Evolutionary conservation across 1,139 yeast species (phyloP).

Genomic region (Spathaspora sp.): DNA sequence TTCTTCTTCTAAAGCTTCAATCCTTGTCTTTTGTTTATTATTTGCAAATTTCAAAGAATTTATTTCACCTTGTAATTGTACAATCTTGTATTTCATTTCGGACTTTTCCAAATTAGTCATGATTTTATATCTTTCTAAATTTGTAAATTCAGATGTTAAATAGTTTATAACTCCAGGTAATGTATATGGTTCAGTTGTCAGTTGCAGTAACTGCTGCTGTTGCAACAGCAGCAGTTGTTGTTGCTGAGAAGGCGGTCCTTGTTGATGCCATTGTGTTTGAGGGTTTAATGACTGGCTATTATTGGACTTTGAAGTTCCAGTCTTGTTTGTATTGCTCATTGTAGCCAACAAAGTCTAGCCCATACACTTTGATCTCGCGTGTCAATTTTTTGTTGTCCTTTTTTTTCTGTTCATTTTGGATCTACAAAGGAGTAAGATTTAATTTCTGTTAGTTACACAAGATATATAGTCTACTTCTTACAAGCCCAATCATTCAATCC

Average conservation of each 20-base stretch:
- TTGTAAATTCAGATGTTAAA: slow-evolving; percentile 59
- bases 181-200: slow-evolving; percentile 33
- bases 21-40: slow-evolving; percentile 34
- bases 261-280: slow-evolving; percentile 13
- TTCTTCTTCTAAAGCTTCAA: slow-evolving; percentile 30
- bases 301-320: neutral
- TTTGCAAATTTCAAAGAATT: slow-evolving; percentile 41
- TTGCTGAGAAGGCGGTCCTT: slow-evolving; percentile 5
- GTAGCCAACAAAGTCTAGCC: neutral
- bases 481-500: slow-evolving; percentile 90
- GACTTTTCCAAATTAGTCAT: slow-evolving; percentile 56
- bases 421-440: neutral
- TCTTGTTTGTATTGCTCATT: slow-evolving; percentile 1
- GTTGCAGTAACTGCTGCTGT: slow-evolving; percentile 11
- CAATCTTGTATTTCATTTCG: slow-evolving; percentile 55
- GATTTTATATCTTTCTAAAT: slow-evolving; percentile 56
- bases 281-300: slow-evolving; percentile 6
- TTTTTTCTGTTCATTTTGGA: neutral
- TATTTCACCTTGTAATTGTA: slow-evolving; percentile 55
- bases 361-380: neutral
- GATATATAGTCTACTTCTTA: slow-evolving; percentile 6
- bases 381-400: neutral
- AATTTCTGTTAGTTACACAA: neutral
- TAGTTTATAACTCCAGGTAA: slow-evolving; percentile 67
- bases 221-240: slow-evolving; percentile 6